Evolutionary conservation across 2,329 filamentous ascomycete species (phyloP), one percentile per base, ranked within the genome.

Genomic region (Metarhizium robertsii): DNA sequence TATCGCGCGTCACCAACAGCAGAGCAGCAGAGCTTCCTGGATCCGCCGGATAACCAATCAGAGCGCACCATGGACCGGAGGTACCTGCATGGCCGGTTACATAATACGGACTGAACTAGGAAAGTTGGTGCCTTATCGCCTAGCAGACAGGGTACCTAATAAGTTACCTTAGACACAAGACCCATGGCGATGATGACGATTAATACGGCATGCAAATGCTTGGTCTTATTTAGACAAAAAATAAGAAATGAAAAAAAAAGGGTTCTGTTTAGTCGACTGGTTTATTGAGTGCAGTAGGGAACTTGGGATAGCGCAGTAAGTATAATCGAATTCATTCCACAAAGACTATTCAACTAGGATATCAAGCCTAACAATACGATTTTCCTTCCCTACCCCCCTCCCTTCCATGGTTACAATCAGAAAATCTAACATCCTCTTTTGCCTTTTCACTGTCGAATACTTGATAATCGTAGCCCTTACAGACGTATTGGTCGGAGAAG

Each of bases 1-100:
- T 66, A 66, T 70, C 71, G 71, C 70, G 72, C 70, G 72, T 73
- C 71, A 72, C 69, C 65, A 63, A 36, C 25, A 46, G 30, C 7
- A 18, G 16, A 11, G 25, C 20, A 40, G n/a, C 50, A 47, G 52
- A 46, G 47, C 38, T 48, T 14, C 43, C 18, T 25, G 20, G 40
- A 36, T 20, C 20, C 20, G 2, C n/a, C 20, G 8, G 14, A 11
- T 30, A 30, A 45, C 55, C 53, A 57, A 55, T 54, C 43, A 53
- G 43, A 30, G 36, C 13, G 4, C 4, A 25, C 3, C 0, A 2
- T 14, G 30, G 20, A 40, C 16, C n/a, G 18, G 14, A 52, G 32
- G 36, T 42, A 13, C 40, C 43, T 43, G 42, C 38, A 36, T 16
- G 43, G 29, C 36, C 13, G 14, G 4, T 11, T 56, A 48, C 45